Percentiles rank a stretch among this genome's conserved stretches.
phyloP scores from a whole-genome alignment of 2,329 filamentous ascomycete species.

The Sclerotinia spermophila region DNA sequence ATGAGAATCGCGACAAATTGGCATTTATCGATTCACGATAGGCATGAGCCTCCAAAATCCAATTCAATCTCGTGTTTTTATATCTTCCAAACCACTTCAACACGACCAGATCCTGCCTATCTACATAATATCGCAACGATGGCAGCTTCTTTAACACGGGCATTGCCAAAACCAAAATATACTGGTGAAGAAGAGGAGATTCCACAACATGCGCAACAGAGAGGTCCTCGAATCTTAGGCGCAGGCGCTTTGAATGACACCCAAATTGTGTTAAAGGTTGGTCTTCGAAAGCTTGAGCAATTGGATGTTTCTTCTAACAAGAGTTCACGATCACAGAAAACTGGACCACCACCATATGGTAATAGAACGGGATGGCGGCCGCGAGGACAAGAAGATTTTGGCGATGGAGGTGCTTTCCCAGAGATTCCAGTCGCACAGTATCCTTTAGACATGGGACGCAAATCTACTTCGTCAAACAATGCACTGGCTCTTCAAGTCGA shows the following conservation, averaged over 20 bases:
- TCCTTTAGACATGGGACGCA: constrained; percentile 89
- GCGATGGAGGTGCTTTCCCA: constrained; percentile 93
- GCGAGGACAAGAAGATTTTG: constrained; percentile 83
- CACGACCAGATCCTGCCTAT: neutral
- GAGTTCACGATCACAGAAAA: constrained; percentile 50
- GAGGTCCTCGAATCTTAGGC: constrained; percentile 78
- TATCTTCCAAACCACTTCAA: neutral
- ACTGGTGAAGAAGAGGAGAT: constrained; percentile 84
- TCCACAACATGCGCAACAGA: constrained; percentile 65
- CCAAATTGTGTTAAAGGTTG: constrained; percentile 75
- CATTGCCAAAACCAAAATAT: constrained; percentile 86
- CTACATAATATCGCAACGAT: constrained; percentile 58
- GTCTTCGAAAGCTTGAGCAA: constrained; percentile 24
- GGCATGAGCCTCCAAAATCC: neutral
- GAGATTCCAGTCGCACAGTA: constrained; percentile 94
- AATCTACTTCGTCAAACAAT: constrained; percentile 68
- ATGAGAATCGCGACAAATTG: constrained; percentile 20
- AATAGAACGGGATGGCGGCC: constrained; percentile 89
- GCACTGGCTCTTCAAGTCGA: constrained; percentile 92
- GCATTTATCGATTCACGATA: constrained; percentile 16
- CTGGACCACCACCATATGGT: constrained; percentile 83
- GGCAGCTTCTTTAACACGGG: constrained; percentile 68
- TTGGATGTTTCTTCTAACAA: constrained; percentile 23
- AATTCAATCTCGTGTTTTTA: constrained; percentile 10
- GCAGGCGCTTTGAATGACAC: constrained; percentile 77